A percentile compares a stretch with the other conserved stretches of the same genome.
Evolutionary conservation across 129 eudicot species (phyloP).

Genomic region (Saussurea involucrata): DNA sequence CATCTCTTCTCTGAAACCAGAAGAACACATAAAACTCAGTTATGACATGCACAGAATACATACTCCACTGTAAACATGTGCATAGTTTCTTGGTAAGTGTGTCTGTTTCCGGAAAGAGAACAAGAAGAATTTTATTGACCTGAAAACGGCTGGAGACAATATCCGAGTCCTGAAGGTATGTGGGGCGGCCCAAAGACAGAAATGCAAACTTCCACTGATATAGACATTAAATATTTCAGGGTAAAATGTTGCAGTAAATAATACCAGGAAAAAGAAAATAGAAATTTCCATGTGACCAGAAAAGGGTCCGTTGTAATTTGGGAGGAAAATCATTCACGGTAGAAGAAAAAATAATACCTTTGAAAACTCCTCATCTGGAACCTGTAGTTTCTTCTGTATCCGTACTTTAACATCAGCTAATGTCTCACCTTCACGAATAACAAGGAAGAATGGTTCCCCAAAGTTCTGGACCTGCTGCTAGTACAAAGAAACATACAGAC

Average conservation of each 20-base stretch:
- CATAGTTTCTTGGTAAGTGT: not conserved
- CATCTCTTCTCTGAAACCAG: conserved; percentile 46
- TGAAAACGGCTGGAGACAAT: conserved; percentile 54
- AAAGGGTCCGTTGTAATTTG: not conserved
- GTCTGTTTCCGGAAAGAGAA: not conserved
- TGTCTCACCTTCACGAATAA: conserved; percentile 58
- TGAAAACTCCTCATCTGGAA: conserved; percentile 22
- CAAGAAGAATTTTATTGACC: conserved; percentile 25
- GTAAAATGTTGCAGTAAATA: not conserved
- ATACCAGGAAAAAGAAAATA: not conserved
- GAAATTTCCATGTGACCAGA: not conserved
- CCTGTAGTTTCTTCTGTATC: conserved; percentile 54
- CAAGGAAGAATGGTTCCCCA: conserved; percentile 61
- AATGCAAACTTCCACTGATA: conserved; percentile 66
- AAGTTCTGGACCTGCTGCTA: conserved; percentile 47
- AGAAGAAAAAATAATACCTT: conserved; percentile 32
- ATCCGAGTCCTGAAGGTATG: conserved; percentile 53
- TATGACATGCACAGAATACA: not conserved
- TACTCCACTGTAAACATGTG: not conserved
- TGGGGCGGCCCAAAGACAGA: conserved; percentile 55
- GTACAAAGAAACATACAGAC: not conserved
- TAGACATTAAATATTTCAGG: not conserved
- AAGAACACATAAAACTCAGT: not conserved
- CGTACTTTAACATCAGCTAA: conserved; percentile 49
- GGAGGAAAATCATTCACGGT: not conserved